Base-by-base conservation (phyloP, 2,329 filamentous ascomycete genomes). In the Sordariomycetes sp. region DNA sequence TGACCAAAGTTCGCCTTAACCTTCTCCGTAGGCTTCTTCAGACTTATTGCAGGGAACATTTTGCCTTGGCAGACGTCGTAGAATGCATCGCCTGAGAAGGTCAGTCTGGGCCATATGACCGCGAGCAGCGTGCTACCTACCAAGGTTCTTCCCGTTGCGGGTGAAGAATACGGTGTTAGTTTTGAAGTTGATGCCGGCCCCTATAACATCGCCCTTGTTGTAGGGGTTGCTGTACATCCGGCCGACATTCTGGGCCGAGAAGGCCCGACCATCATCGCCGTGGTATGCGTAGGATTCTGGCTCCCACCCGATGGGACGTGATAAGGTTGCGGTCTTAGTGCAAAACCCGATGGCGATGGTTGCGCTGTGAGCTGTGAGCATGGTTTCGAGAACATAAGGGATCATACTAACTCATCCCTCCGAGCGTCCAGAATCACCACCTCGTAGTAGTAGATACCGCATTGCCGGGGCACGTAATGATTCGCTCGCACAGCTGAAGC, bases 391-490 rank as follows among this genome's bases (percentile, higher is more conserved):
- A 21, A 20, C 11, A 35, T 12, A 12, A 24, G 27, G 12, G 20
- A 8, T 14, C 4, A 9, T 11, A 68, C 71, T 35, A 61, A 76
- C 70, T 76, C 72, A 28, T 74, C 69, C 42, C 61, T 58, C 48
- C 67, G 71, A 34, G 61, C 65, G 12, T 63, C 59, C 18, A 71
- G 38, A 31, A 77, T 63, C 12, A 59, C 59, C 17, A 82, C 69
- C 53, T 98, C 92, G 51, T 79, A 98, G 55, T 98, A 98, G 57
- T 94, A 98, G 39, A 98, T 81, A 3, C 92, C 92, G 45, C 85
- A 92, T 50, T 94, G 82, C 23, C 78, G 70, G 4, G 92, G 87
- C 77, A 96, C 95, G 32, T 79, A 75, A 53, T 87, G 70, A 55
- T 98, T 83, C 19, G 88, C 76, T 36, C 92, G 78, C 38, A 94